phyloP scores from a whole-genome alignment of 2,329 filamentous ascomycete genomes.

The Alternaria infectoria region DNA sequence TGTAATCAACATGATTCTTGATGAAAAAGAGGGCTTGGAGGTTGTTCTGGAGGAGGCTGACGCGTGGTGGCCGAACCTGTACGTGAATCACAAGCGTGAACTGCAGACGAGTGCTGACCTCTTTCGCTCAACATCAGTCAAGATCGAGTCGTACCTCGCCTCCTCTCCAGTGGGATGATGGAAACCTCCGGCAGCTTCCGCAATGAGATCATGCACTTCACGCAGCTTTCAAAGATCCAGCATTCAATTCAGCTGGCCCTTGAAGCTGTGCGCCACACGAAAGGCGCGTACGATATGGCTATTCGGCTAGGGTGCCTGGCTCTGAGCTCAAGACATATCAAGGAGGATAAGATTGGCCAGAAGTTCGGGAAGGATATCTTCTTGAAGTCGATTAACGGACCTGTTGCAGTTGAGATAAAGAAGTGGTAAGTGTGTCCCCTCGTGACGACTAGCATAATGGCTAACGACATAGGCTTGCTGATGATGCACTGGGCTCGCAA shows the following conservation, averaged over 20 bases:
- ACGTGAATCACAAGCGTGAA: neutral
- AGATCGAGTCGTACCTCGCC: slow-evolving; percentile 27
- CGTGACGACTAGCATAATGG: neutral
- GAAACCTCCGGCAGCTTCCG: slow-evolving; percentile 31
- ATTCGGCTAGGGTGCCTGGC: slow-evolving; percentile 37
- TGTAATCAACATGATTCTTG: slow-evolving; percentile 33
- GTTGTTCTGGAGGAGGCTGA: slow-evolving; percentile 25
- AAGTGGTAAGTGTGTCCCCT: slow-evolving; percentile 27
- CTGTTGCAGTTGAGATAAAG: slow-evolving; percentile 20
- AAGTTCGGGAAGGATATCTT: slow-evolving; percentile 20
- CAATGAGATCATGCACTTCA: slow-evolving; percentile 12
- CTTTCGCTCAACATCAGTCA: neutral
- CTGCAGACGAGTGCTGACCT: neutral
- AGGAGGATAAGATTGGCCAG: slow-evolving; percentile 16
- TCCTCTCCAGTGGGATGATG: slow-evolving; percentile 20
- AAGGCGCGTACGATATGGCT: slow-evolving; percentile 34
- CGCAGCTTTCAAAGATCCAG: slow-evolving; percentile 23
- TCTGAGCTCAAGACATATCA: slow-evolving; percentile 21
- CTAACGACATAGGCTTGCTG: slow-evolving; percentile 25
- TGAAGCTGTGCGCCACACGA: slow-evolving; percentile 29
- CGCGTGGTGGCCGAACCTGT: slow-evolving; percentile 35
- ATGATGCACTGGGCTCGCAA: slow-evolving; percentile 24
- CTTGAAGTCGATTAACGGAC: slow-evolving; percentile 17
- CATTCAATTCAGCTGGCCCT: slow-evolving; percentile 24
- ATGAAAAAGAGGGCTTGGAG: slow-evolving; percentile 31